Evolutionary conservation across 164 flowering plant species (phyloP), one percentile per base, ranked within the genome.

Genomic region (Vitis rupestris): DNA sequence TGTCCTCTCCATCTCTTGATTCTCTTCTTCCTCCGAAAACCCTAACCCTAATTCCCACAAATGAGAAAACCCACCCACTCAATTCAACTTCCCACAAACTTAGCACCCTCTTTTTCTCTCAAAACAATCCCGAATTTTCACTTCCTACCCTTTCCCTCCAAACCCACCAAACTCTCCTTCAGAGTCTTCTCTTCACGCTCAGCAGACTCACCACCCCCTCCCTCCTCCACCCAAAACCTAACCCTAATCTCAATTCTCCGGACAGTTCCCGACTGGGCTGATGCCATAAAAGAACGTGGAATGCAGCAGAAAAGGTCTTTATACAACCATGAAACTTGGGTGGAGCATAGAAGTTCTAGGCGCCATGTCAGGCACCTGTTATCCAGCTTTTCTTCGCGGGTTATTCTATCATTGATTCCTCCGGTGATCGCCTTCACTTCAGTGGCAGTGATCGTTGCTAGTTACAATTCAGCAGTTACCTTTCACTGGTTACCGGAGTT

Each of bases 371-470:
- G 99, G 8, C 98, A 94, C 75, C 29, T 92, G 29, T 13, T 81
- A 9, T 84, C 96, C 8, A 87, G 96, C 64, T 71, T 88, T 8
- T 83, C 87, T 1, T 95, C 99, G 11, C 76, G 99, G 31, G 99
- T 95, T 9, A 82, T 95, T 59, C 70, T 92, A 9, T 92, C 99
- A 0, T 68, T 95, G 62, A 75, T 95, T 4, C 98, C 98, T 0
- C 99, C 99, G 1, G 99, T 95, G 9, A 69, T 85, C 9, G 83
- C 76, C 3, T 91, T 95, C 79, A 95, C 99, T 15, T 69, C 86
- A 0, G 76, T 90, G 17, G 96, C 98, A 0, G 87, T 72, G 8
- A 51, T 79, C 1, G 55, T 95, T 12, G 91, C 99, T 1, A 61
- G 68, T 52, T 95, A 92, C 64, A 95, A 95, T 63, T 58, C 93